These are phyloP conservation scores for Trichoderma citrinoviride DNA, from an alignment of 2,329 filamentous ascomycete genomes.

Conservation along the genomic window DNA sequence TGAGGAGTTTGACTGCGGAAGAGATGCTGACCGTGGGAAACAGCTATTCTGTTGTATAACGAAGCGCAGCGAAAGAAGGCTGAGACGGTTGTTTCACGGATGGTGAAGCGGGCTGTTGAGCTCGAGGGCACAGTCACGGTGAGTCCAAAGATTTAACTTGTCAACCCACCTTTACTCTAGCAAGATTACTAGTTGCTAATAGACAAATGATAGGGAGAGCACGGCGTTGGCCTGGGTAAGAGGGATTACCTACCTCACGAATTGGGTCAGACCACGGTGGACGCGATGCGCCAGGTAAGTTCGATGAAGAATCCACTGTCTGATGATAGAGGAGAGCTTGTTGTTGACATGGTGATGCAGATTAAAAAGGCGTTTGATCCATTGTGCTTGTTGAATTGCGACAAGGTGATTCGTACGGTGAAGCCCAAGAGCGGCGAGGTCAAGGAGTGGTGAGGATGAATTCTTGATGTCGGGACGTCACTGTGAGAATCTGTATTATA, in stretches of 20 bases:
- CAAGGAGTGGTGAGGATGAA: slow-evolving; percentile 40
- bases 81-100: slow-evolving; percentile 71
- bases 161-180: too few relatives aligned
- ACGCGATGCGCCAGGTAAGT: slow-evolving; percentile 75
- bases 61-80: slow-evolving; percentile 65
- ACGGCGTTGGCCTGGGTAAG: slow-evolving; percentile 82
- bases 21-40: not conserved
- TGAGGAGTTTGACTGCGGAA: not conserved
- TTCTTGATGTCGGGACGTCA: not conserved
- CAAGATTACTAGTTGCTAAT: not conserved
- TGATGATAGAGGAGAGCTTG: not conserved
- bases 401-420: slow-evolving; percentile 66
- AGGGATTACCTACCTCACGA: slow-evolving; percentile 79
- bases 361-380: slow-evolving; percentile 81
- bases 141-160: slow-evolving; percentile 26
- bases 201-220: slow-evolving; percentile 60
- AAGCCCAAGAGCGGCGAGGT: slow-evolving; percentile 44
- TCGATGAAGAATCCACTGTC: not conserved
- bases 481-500: not conserved
- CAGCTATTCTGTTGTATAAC: slow-evolving; percentile 58
- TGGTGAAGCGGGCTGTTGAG: slow-evolving; percentile 83
- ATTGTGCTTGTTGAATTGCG: slow-evolving; percentile 65
- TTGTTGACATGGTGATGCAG: slow-evolving; percentile 40
- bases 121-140: slow-evolving; percentile 80
- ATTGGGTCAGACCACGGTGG: slow-evolving; percentile 69